Conservation (phyloP, 768 basidiomycete species). For the Leccinum subgranulosum region DNA sequence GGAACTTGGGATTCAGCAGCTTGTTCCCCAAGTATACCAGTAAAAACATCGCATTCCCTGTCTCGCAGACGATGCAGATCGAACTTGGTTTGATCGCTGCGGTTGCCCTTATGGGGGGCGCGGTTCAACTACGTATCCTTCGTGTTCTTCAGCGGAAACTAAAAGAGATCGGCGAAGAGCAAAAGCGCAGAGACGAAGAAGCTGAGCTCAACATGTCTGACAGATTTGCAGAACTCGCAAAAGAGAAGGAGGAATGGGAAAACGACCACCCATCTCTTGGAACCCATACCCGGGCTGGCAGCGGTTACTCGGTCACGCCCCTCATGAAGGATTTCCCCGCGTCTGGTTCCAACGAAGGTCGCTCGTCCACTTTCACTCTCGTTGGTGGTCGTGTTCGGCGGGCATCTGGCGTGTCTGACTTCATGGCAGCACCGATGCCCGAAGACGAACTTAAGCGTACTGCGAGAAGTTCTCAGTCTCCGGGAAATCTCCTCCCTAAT, state of each 20-base stretch:
- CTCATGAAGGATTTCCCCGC: conserved; percentile 64
- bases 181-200: conserved; percentile 67
- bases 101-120: conserved; percentile 79
- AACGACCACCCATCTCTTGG: conserved; percentile 67
- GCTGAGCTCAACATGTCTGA: conserved; percentile 73
- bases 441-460: conserved; percentile 61
- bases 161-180: conserved; percentile 74
- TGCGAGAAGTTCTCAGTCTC: conserved; percentile 46
- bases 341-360: conserved; percentile 44
- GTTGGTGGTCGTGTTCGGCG: conserved; percentile 54
- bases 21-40: conserved; percentile 76
- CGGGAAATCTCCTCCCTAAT: conserved; percentile 55
- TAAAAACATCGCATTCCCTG: conserved; percentile 71
- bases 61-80: conserved; percentile 89
- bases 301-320: conserved; percentile 59
- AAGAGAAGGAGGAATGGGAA: conserved; percentile 85
- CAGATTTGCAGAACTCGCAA: conserved; percentile 57
- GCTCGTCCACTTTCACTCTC: conserved; percentile 46
- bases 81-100: conserved; percentile 88
- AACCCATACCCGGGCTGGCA: conserved; percentile 62
- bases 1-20: conserved; percentile 83
- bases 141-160: conserved; percentile 76
- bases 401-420: conserved; percentile 70
- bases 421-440: conserved; percentile 57
- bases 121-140: conserved; percentile 87